Evolutionary conservation across 495 filamentous ascomycete genomes (phyloP).

Genomic region (Penicilliopsis zonata): DNA sequence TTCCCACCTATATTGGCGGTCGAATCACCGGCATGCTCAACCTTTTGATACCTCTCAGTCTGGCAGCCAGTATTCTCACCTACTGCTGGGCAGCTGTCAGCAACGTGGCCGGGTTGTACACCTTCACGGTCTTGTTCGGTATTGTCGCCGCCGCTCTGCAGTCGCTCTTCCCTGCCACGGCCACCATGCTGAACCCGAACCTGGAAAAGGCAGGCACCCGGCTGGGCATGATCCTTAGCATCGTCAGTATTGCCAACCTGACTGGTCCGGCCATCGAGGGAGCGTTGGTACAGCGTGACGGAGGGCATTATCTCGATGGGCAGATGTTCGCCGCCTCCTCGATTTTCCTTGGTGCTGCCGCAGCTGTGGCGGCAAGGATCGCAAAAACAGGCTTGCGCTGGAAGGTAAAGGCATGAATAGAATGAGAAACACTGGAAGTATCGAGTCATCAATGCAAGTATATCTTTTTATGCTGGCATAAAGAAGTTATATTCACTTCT

Average conservation of each 20-base stretch:
- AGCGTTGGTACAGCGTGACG: constrained; percentile 26
- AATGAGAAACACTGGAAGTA: too few species aligned
- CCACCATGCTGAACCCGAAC: constrained; percentile 44
- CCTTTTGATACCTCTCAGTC: constrained; percentile 31
- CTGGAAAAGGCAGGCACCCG: constrained; percentile 49
- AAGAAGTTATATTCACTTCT: too few species aligned
- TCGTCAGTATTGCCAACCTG: constrained; percentile 47
- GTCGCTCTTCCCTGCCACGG: constrained; percentile 41
- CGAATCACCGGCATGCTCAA: constrained; percentile 41
- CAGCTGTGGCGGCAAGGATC: constrained; percentile 22
- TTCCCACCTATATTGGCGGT: constrained; percentile 51
- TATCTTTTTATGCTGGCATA: too few species aligned
- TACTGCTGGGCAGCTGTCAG: constrained; percentile 46
- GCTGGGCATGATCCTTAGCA: constrained; percentile 61
- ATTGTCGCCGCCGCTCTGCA: constrained; percentile 46
- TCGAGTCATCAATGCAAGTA: too few species aligned
- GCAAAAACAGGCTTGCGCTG: constrained; percentile 7
- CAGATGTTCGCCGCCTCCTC: constrained; percentile 33
- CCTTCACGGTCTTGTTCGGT: constrained; percentile 46
- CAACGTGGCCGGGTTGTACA: constrained; percentile 34
- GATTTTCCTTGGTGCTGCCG: constrained; percentile 20
- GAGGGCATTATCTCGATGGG: constrained; percentile 31
- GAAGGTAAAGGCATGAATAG: constrained; percentile 3
- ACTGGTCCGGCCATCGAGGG: constrained; percentile 56
- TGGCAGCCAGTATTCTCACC: constrained; percentile 31